Base-by-base conservation (phyloP, 2,329 filamentous ascomycete genomes). In the Monosporascus sp. region DNA sequence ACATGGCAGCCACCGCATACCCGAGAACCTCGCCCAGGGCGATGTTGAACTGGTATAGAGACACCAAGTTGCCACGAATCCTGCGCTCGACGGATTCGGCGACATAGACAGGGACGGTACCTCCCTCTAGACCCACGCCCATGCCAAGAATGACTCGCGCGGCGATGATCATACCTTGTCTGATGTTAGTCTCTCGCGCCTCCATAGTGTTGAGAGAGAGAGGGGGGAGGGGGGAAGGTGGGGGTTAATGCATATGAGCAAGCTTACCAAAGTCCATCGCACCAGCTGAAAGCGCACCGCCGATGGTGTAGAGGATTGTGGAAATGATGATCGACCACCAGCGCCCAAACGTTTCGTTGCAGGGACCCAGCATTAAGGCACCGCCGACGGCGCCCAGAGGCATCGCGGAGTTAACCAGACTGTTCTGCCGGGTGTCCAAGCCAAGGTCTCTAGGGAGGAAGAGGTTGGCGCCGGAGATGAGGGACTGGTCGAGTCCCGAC, bases 1-100 rank as follows among this genome's bases (percentile, higher is more conserved):
- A 90, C 52, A 89, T 88, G 47, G 86, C 86, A 0, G 83, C 86
- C 1, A 89, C 80, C 5, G 83, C 86, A 55, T 89, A 89, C 2
- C 86, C 87, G 1, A 90, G 73, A 2, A 90, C 86, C 60, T 89
- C 86, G 27, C 86, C 86, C 0, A 90, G 75, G 0, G 87, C 87
- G 62, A 90, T 90, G 70, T 87, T 89, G 69, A 89, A 82, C 64
- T 90, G 87, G 66, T 89, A 90, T 0, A 89, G 73, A 0, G 85
- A 88, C 1, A 90, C 86, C 48, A 90, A 70, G 66, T 89, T 89
- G 59, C 86, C 86, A 61, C 86, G 81, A 24, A 88, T 76, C 54
- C 75, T 78, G 34, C 82, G 76, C 60, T 86, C 84, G 44, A 89
- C 86, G 0, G 83, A 85, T 68, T 90, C 86, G 1, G 86, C 85